Evolutionary conservation across 306 rosid species (phyloP).

Genomic region (Betula pendula): DNA sequence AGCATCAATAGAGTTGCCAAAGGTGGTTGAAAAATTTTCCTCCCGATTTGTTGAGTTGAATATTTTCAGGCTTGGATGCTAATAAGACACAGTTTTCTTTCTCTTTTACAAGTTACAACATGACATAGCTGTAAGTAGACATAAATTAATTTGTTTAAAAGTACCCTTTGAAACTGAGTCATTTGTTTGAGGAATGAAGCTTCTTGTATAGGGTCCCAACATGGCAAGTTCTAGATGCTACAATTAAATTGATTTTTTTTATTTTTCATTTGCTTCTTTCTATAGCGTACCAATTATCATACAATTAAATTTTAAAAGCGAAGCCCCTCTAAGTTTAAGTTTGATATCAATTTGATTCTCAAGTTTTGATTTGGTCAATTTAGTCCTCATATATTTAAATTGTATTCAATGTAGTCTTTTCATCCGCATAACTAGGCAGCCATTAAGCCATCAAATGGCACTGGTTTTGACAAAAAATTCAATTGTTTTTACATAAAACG

Average conservation of each 20-base stretch:
- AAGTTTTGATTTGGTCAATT: no score
- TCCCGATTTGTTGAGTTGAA: background rate
- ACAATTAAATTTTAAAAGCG: no score
- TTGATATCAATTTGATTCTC: no score
- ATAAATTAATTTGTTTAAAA: background rate
- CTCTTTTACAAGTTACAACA: background rate
- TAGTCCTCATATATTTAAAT: no score
- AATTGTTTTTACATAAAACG: no score
- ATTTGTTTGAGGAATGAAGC: background rate
- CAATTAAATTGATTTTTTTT: background rate
- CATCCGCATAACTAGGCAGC: no score
- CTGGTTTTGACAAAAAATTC: no score
- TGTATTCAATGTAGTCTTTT: no score
- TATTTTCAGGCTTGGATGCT: background rate
- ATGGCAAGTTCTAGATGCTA: background rate
- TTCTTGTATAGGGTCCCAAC: background rate
- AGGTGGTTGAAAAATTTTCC: background rate
- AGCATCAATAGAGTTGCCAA: background rate
- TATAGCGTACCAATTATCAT: background rate
- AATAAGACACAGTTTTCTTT: background rate
- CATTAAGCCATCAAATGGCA: no score
- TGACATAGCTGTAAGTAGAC: background rate
- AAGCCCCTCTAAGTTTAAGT: no score
- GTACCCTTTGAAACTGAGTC: background rate
- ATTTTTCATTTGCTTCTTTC: background rate